Conservation (phyloP, 2,329 filamentous ascomycete species). For the Alternaria consortialis region DNA sequence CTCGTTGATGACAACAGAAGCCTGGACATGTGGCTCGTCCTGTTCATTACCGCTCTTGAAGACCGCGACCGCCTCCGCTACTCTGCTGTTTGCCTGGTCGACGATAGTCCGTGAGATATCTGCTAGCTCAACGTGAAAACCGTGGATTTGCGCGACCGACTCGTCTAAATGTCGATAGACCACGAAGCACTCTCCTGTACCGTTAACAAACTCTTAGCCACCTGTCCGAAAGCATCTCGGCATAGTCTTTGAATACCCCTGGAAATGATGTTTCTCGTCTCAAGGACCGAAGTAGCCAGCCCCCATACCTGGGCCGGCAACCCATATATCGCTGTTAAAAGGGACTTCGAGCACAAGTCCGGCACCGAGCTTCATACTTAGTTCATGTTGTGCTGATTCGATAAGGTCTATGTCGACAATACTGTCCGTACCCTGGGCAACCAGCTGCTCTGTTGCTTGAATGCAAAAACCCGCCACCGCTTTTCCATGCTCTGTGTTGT, state of each 20-base stretch:
- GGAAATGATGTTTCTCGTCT: not conserved
- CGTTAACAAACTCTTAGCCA: not conserved
- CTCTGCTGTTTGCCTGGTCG: not conserved
- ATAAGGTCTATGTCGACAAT: not conserved
- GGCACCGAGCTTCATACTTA: not conserved
- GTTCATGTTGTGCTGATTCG: not conserved
- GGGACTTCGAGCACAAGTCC: not conserved
- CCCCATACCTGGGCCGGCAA: not conserved
- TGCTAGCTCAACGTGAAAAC: not conserved
- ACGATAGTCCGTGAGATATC: not conserved
- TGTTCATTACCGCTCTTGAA: not conserved
- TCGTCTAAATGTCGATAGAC: not conserved
- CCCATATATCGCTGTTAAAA: not conserved
- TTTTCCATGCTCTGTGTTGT: conserved; percentile 1
- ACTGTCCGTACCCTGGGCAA: not conserved
- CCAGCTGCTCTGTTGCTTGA: not conserved
- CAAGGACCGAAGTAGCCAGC: not conserved
- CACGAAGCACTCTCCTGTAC: not conserved
- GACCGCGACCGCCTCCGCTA: not conserved
- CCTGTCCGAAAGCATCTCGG: not conserved
- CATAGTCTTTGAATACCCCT: not conserved
- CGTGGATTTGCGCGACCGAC: not conserved
- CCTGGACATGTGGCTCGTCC: not conserved
- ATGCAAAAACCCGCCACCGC: not conserved
- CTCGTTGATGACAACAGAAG: not conserved